These are phyloP conservation scores for Trichoderma sp. DNA, from an alignment of 2,329 filamentous ascomycete species.

Conservation along the genomic window DNA sequence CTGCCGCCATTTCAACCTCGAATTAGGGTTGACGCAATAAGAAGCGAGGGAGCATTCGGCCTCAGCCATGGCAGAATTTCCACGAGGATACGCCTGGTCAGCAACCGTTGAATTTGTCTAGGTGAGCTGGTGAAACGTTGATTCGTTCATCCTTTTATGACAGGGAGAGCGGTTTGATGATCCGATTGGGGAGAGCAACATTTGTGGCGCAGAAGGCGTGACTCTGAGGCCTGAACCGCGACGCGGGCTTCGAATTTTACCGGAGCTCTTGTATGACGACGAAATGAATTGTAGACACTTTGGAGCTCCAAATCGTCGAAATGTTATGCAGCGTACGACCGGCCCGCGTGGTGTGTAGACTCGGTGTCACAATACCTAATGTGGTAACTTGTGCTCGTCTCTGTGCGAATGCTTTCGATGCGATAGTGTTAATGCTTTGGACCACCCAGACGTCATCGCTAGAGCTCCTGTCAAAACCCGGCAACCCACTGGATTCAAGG, in stretches of 20 bases:
- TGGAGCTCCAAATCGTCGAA: background rate
- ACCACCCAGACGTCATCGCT: background rate
- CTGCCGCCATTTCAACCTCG: slow-evolving; percentile 13
- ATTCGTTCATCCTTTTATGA: slow-evolving; percentile 4
- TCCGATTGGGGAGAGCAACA: slow-evolving; percentile 3
- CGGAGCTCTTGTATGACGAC: slow-evolving; percentile 6
- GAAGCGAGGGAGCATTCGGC: background rate
- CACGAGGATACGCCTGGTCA: background rate
- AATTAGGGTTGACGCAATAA: background rate
- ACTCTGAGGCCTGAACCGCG: background rate
- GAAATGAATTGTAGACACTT: background rate
- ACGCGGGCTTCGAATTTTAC: slow-evolving; percentile 5
- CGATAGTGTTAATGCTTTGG: background rate
- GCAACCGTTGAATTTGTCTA: background rate
- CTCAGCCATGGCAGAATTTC: background rate
- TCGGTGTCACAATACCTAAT: background rate
- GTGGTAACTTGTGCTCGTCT: background rate
- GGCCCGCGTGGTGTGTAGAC: slow-evolving; percentile 15
- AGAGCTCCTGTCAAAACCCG: background rate
- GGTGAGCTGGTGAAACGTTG: slow-evolving; percentile 6
- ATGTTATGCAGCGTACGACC: slow-evolving; percentile 7
- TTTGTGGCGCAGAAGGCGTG: slow-evolving; percentile 16
- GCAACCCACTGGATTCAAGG: background rate
- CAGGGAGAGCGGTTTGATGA: background rate
- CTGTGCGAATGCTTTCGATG: background rate